phyloP scores from a whole-genome alignment of 169 alveolate genomes.

The Perkinsus chesapeaki region DNA sequence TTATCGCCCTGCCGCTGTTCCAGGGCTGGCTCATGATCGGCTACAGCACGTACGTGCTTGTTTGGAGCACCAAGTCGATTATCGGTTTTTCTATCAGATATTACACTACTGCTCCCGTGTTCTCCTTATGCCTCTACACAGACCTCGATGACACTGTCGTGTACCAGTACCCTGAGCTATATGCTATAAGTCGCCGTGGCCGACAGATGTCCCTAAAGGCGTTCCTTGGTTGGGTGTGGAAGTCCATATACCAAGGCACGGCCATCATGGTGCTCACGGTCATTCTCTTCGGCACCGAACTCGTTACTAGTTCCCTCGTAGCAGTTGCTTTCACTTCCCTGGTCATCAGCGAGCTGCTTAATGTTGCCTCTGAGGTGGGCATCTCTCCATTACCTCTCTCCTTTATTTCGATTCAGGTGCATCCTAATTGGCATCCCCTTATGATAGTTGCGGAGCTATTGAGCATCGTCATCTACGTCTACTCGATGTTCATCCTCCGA shows the following conservation, averaged over 20 bases:
- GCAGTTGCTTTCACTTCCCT: slow-evolving; percentile 92
- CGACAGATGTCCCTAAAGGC: slow-evolving; percentile 84
- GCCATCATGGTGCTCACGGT: slow-evolving; percentile 89
- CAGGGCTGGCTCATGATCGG: slow-evolving; percentile 96
- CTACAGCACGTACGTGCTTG: slow-evolving; percentile 72
- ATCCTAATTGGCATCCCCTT: slow-evolving; percentile 50
- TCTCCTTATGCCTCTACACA: slow-evolving; percentile 83
- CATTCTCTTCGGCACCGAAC: slow-evolving; percentile 75
- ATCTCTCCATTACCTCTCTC: slow-evolving; percentile 1
- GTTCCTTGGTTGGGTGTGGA: slow-evolving; percentile 92
- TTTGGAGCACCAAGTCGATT: neutral
- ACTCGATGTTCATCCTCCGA: slow-evolving; percentile 70
- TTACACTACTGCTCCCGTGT: slow-evolving; percentile 91
- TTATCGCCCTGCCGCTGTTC: slow-evolving; percentile 88
- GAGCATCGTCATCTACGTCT: slow-evolving; percentile 61
- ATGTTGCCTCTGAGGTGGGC: slow-evolving; percentile 80
- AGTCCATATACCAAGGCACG: slow-evolving; percentile 81
- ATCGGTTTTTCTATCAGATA: slow-evolving; percentile 12
- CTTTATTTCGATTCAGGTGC: slow-evolving; percentile 15
- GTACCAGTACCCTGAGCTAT: slow-evolving; percentile 88
- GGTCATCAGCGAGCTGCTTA: slow-evolving; percentile 84
- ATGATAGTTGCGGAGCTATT: slow-evolving; percentile 61
- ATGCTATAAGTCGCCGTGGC: slow-evolving; percentile 82
- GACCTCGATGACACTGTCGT: slow-evolving; percentile 75
- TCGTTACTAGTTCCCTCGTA: slow-evolving; percentile 72